A percentile compares a stretch with the other conserved stretches of the same genome.
Evolutionary conservation across 768 basidiomycete genomes (phyloP).

Genomic region (Xanthoconium purpureum): DNA sequence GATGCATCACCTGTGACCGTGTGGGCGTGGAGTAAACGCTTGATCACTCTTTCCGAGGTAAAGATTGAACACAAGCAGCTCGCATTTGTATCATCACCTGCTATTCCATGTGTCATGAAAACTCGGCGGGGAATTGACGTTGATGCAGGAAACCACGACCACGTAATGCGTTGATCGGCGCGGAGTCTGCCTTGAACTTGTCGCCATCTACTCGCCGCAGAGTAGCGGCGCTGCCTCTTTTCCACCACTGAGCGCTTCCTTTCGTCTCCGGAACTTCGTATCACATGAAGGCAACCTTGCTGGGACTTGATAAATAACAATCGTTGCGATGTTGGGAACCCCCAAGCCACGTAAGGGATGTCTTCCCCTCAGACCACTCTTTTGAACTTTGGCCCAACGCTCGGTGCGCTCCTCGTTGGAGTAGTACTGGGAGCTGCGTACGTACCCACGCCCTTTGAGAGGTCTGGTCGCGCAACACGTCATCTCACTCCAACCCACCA

Average conservation of each 20-base stretch:
- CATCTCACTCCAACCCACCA: not conserved
- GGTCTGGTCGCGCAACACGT: not conserved
- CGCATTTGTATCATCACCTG: no score
- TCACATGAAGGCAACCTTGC: not conserved
- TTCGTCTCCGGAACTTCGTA: not conserved
- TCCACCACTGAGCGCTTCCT: not conserved
- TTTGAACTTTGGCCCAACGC: not conserved
- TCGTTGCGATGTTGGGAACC: not conserved
- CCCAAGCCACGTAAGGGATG: not conserved
- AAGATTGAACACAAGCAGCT: no score
- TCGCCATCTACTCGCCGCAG: not conserved
- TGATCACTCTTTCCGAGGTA: no score
- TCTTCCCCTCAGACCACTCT: not conserved
- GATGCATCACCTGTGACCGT: no score
- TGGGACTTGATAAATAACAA: not conserved
- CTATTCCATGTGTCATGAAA: no score
- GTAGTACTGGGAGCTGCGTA: not conserved
- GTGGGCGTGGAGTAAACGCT: not conserved
- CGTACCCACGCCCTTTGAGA: not conserved
- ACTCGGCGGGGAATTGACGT: no score
- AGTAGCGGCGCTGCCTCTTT: not conserved
- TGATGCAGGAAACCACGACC: no score
- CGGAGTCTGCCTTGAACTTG: no score
- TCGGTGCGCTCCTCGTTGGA: conserved; percentile 2
- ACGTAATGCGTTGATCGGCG: no score